Base-by-base conservation (phyloP, 1,139 yeast species). In the Candida smagusa region DNA sequence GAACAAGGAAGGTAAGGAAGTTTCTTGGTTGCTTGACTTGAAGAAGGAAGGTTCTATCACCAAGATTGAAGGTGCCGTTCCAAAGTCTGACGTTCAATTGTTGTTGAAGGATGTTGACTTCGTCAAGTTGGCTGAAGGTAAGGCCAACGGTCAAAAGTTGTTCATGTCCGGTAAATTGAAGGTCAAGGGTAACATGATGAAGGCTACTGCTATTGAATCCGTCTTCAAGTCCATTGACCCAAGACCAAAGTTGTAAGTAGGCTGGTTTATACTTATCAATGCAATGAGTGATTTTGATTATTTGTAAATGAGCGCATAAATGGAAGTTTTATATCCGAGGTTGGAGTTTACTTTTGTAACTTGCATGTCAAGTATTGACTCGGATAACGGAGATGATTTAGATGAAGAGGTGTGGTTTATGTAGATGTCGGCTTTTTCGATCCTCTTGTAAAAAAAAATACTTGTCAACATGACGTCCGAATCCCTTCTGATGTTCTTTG, bases 111-210 rank as follows among this genome's bases (percentile, higher is more conserved):
- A 86, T 55, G 66, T 68, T 43, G 82, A 79, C 52, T 79, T 86
- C 52, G 82, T 74, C 50, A 79, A 76, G 58, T 74, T 86, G 53
- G 86, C 85, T 40, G 65, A 71, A 45, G 94, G 94, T 50, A 83
- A 84, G 69, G 81, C 88, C 47, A 83, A 82, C 59, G 89, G 95
- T 41, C 95, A 86, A 64, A 83, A 81, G 68, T 74, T 87, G 56
- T 86, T 85, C 65, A 79, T 86, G 85, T 70, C 77, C 55, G 95
- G 95, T 40, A 84, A 83, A 63, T 75, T 86, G 63, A 86, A 86
- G 74, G 82, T 86, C 49, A 84, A 81, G 72, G 95, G 95, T 54
- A 85, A 86, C 68, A 83, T 86, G 69, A 84, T 84, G 90, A 86
- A 87, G 74, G 95, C 95, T 44, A 79, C 90, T 40, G 76, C 81